Conservation (phyloP, 176 grass and related monocot genomes). For the Alopecurus myosuroides region DNA sequence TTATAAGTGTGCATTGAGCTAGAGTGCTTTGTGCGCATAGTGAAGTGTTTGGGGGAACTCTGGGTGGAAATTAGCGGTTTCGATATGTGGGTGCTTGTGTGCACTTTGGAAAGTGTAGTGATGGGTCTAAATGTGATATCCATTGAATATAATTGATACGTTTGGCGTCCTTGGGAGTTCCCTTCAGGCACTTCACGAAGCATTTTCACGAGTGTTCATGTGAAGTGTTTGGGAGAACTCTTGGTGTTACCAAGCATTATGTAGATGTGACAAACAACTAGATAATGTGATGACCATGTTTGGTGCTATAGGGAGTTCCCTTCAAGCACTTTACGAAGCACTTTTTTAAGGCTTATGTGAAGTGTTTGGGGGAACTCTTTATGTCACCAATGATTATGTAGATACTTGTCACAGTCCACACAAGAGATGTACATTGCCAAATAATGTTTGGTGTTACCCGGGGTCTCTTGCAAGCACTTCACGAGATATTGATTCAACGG, state of each 20-base stretch:
- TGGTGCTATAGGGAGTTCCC: constrained; percentile 28
- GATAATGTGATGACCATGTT: background rate
- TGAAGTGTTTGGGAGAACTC: constrained; percentile 72
- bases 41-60: constrained; percentile 54
- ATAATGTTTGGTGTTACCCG: constrained; percentile 32
- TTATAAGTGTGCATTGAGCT: background rate
- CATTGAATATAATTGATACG: background rate
- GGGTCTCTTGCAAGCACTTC: background rate
- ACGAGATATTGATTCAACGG: background rate
- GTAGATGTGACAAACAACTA: background rate
- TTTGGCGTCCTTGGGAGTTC: constrained; percentile 39
- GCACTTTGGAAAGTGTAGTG: background rate
- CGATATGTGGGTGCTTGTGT: background rate
- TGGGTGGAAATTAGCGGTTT: background rate
- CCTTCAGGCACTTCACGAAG: constrained; percentile 38
- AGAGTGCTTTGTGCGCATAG: background rate
- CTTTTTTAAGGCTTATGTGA: background rate
- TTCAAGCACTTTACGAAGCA: constrained; percentile 27
- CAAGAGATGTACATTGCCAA: constrained; percentile 15
- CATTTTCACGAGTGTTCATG: background rate
- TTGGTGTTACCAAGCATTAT: constrained; percentile 19
- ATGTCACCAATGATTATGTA: background rate
- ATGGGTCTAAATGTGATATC: background rate
- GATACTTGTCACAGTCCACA: too few species aligned
- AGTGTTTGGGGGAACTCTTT: constrained; percentile 46